Evolutionary conservation across 2,329 filamentous ascomycete genomes (phyloP), one percentile per base, ranked within the genome.

Genomic region (Dactylellina drechsleri): DNA sequence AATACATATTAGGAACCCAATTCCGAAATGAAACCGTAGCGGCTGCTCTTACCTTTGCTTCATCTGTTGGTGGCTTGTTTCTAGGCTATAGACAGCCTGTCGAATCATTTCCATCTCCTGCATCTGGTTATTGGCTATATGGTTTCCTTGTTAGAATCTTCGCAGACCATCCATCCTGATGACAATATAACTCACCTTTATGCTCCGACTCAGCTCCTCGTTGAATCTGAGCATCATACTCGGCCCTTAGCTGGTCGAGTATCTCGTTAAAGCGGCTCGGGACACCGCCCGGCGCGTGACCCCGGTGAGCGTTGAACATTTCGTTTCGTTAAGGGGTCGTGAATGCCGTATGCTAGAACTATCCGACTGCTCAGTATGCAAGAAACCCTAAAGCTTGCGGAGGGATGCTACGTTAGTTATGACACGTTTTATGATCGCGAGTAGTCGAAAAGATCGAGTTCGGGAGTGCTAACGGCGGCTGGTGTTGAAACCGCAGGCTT

Each of bases 21-120:
- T 31, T 53, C 15, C 13, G 52, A 18, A 23, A n/a, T 13, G 13
- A 10, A 26, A 52, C 57, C 47, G 58, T 41, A 66, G 26, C 13
- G 16, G 15, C 16, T 15, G 61, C 43, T 56, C 90, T 81, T 85
- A 98, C 94, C 97, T 96, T 83, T 90, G 87, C 85, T 98, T 98
- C 80, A 97, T 89, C 62, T 88, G 88, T 80, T 94, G 87, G 80
- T 98, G 95, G 57, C 90, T 88, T 81, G 96, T 93, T 82, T 99
- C 95, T 82, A 99, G 89, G 79, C 92, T 88, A 81, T 92, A 97
- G 74, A 99, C 92, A 83, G 97, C 97, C 81, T 93, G 91, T 77
- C 93, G 87, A 58, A 99, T 92, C 80, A 97, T 87, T 81, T 97
- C 92, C 87, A 98, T 95, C 84, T 99, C 95, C 80, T 94, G 90